Percentiles rank a stretch among this genome's conserved stretches.
These are phyloP conservation scores for Diaporthe sp. DNA, from an alignment of 2,329 filamentous ascomycete genomes.

Conservation along the genomic window DNA sequence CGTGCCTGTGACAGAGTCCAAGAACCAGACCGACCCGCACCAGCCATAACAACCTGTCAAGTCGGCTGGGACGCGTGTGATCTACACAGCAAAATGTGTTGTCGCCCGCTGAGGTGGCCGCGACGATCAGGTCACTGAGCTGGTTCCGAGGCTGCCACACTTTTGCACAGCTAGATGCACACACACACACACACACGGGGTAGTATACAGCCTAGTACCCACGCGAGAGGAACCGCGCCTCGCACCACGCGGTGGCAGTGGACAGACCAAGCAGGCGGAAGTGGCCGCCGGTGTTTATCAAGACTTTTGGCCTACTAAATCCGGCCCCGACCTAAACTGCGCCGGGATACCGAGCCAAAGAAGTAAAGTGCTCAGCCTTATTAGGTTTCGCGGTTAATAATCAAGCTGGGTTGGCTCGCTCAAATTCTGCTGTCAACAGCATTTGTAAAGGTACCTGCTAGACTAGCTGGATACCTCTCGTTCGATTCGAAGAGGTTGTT, in stretches of 20 bases:
- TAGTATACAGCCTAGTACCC: background rate
- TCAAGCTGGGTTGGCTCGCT: background rate
- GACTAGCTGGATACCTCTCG: background rate
- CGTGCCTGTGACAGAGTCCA: constrained; percentile 7
- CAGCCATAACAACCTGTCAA: background rate
- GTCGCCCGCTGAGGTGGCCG: constrained; percentile 31
- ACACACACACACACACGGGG: background rate
- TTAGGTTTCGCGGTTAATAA: constrained; percentile 24
- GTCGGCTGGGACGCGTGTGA: constrained; percentile 21
- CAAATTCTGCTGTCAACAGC: constrained; percentile 17
- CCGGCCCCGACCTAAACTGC: constrained; percentile 22
- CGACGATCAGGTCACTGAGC: constrained; percentile 29
- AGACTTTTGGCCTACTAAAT: constrained; percentile 12
- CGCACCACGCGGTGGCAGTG: constrained; percentile 18
- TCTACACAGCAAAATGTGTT: constrained; percentile 26
- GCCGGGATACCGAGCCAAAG: constrained; percentile 20
- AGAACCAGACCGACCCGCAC: constrained; percentile 1
- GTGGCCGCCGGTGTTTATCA: constrained; percentile 21
- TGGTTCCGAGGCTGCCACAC: constrained; percentile 20
- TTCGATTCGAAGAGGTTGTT: background rate
- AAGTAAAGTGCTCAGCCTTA: constrained; percentile 16
- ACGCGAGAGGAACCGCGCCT: constrained; percentile 2
- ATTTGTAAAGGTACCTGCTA: constrained; percentile 1
- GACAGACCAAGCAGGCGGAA: constrained; percentile 19
- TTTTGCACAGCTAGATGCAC: background rate